phyloP scores from a whole-genome alignment of 352 stramenopile species.

The Pythium rishiriense region DNA sequence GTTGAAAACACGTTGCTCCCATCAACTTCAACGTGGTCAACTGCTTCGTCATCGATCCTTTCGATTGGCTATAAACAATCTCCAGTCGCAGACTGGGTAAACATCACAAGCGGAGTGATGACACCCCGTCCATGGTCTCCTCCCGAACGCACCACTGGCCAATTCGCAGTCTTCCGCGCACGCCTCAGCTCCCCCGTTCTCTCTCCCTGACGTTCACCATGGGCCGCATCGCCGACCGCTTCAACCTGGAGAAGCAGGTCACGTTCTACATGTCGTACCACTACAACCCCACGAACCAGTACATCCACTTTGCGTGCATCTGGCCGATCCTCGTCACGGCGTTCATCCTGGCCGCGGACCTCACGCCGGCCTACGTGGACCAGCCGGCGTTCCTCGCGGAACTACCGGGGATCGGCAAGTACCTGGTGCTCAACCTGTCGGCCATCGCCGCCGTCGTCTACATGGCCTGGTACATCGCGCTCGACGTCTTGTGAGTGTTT shows the following conservation, averaged over 20 bases:
- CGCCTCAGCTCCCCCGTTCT: neutral
- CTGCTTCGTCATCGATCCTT: neutral
- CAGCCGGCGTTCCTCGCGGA: conserved; percentile 29
- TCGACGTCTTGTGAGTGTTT: conserved; percentile 34
- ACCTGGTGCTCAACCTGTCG: conserved; percentile 46
- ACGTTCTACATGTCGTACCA: conserved; percentile 73
- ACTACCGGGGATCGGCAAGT: conserved; percentile 31
- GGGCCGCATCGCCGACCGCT: conserved; percentile 42
- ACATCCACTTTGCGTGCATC: conserved; percentile 65
- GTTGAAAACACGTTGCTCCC: too few relatives aligned
- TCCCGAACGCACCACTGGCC: neutral
- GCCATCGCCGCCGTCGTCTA: conserved; percentile 37
- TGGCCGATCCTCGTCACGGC: conserved; percentile 61
- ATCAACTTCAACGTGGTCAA: too few relatives aligned
- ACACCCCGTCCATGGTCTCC: neutral
- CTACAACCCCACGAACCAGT: conserved; percentile 56
- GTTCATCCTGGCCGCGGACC: conserved; percentile 42
- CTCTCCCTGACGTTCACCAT: conserved; percentile 12
- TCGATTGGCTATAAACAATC: conserved; percentile 2
- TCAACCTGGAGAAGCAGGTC: conserved; percentile 61
- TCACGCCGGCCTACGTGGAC: conserved; percentile 25
- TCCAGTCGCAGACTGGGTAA: neutral
- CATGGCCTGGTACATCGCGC: conserved; percentile 53
- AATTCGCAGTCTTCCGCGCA: conserved; percentile 2
- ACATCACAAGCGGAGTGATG: too few relatives aligned